A percentile compares a stretch with the other conserved stretches of the same genome.
Evolutionary conservation across 495 filamentous ascomycete genomes (phyloP).

Genomic region (Annulohypoxylon bovei): DNA sequence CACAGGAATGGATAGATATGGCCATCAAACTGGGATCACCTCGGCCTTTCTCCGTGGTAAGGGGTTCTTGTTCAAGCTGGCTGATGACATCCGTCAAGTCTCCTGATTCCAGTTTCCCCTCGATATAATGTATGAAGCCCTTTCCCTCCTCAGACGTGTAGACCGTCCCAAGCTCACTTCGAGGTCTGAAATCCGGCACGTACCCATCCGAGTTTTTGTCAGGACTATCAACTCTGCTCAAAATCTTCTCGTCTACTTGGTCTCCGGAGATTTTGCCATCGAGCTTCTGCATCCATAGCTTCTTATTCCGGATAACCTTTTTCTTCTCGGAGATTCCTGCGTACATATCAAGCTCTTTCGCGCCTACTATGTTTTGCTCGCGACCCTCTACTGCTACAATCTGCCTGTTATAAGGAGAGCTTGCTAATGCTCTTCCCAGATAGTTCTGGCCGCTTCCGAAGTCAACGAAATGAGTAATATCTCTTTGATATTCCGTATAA

Average conservation of each 20-base stretch:
- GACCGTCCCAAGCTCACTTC: constrained; percentile 55
- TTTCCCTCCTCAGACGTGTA: constrained; percentile 65
- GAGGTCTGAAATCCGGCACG: constrained; percentile 58
- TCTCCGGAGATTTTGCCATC: constrained; percentile 52
- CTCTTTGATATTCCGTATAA: constrained; percentile 44
- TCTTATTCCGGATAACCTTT: constrained; percentile 78
- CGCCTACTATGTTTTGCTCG: constrained; percentile 83
- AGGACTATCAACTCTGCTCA: constrained; percentile 51
- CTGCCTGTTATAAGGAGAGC: constrained; percentile 81
- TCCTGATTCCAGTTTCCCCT: constrained; percentile 66
- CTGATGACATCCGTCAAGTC: constrained; percentile 67
- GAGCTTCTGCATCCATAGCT: constrained; percentile 65
- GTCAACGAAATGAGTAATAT: constrained; percentile 90
- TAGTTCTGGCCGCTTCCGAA: constrained; percentile 98
- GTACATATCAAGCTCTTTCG: constrained; percentile 80
- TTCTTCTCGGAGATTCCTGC: constrained; percentile 76
- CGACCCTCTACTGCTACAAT: constrained; percentile 92
- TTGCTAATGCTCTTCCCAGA: constrained; percentile 86
- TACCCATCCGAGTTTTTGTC: constrained; percentile 49
- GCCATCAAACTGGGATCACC: constrained; percentile 73
- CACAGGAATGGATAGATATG: constrained; percentile 95
- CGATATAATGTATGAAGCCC: constrained; percentile 74
- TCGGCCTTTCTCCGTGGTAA: constrained; percentile 40
- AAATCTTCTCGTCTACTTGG: constrained; percentile 51
- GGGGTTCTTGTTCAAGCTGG: constrained; percentile 48